phyloP scores from a whole-genome alignment of 1,284 basidiomycete genomes.

The Apiotrichum gamsii region DNA sequence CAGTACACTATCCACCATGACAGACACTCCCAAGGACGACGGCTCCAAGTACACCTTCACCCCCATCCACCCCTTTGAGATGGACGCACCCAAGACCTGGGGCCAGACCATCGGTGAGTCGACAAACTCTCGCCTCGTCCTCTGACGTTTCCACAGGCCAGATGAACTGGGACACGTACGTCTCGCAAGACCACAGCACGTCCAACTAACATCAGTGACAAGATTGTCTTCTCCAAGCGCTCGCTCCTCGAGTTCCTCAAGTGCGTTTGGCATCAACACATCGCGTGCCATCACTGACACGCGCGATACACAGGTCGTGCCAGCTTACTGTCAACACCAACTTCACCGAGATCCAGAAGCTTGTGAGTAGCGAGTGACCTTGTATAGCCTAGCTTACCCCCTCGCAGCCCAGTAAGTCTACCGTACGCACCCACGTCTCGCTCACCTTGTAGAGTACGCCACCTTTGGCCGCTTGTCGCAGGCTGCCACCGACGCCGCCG shows the following conservation, averaged over 20 bases:
- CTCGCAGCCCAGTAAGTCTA: slow-evolving; percentile 29
- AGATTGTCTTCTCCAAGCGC: slow-evolving; percentile 48
- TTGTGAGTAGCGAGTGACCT: slow-evolving; percentile 13
- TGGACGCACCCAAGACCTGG: slow-evolving; percentile 46
- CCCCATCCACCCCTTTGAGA: slow-evolving; percentile 47
- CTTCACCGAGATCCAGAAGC: slow-evolving; percentile 44
- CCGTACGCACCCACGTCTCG: too few species aligned
- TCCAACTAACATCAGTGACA: slow-evolving; percentile 31
- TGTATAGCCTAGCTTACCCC: neutral
- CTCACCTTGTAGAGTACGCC: slow-evolving; percentile 42
- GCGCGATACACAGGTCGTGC: slow-evolving; percentile 30
- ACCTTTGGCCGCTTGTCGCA: slow-evolving; percentile 45
- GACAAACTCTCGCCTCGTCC: too few species aligned
- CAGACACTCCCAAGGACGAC: slow-evolving; percentile 6
- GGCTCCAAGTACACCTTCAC: slow-evolving; percentile 32
- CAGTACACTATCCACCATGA: slow-evolving; percentile 1
- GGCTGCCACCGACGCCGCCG: slow-evolving; percentile 45
- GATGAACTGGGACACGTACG: slow-evolving; percentile 47
- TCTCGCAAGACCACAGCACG: neutral
- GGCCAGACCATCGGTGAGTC: slow-evolving; percentile 23
- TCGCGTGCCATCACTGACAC: too few species aligned
- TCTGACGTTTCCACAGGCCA: slow-evolving; percentile 26
- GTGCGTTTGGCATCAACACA: slow-evolving; percentile 15
- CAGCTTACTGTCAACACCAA: slow-evolving; percentile 45
- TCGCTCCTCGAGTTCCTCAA: slow-evolving; percentile 48